Base-by-base conservation (phyloP, 2,329 filamentous ascomycete species). In the Stagonosporopsis cucurbitacearum region DNA sequence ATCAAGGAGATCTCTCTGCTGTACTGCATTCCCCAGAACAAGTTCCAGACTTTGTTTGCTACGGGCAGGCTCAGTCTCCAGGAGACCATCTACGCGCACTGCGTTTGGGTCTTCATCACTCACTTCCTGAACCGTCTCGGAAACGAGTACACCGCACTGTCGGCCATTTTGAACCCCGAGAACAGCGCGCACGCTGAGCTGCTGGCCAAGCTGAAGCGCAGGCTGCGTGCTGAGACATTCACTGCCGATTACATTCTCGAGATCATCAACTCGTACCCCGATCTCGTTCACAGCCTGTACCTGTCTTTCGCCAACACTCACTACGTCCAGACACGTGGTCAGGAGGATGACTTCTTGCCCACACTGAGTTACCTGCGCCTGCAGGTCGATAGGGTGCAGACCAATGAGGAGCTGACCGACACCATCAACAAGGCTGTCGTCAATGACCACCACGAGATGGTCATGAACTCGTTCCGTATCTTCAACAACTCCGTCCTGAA, bases 1-100 rank as follows among this genome's bases (percentile, higher is more conserved):
- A 96, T 95, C 81, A 98, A 98, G 84, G 95, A 99, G 77, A 89
- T 96, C 46, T 98, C 95, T 1, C 85, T 99, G 55, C 83, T 99
- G 17, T 99, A 98, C 86, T 99, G 95, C 76, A 90, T 99, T 65
- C 95, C 95, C 13, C 94, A 96, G 77, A 99, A 96, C 83, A 95
- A 93, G 78, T 92, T 99, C 76, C 94, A 97, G 78, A 81, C 84
- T 55, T 86, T 96, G 67, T 99, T 99, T 76, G 90, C 91, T 46
- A 87, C 86, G 15, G 93, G 93, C 45, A 86, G 89, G 66, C 82
- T 99, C 62, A 97, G 93, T 72, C 82, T 99, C 47, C 95, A 99
- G 76, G 95, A 99, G 80, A 93, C 94, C 12, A 92, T 97, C 69
- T 99, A 99, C 74, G 93, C 92, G 25, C 95, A 99, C 80, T 96